A percentile compares a stretch with the other conserved stretches of the same genome.
These are phyloP conservation scores for Pseudopyrenochaeta lycopersici DNA, from an alignment of 2,329 filamentous ascomycete species.

Conservation along the genomic window DNA sequence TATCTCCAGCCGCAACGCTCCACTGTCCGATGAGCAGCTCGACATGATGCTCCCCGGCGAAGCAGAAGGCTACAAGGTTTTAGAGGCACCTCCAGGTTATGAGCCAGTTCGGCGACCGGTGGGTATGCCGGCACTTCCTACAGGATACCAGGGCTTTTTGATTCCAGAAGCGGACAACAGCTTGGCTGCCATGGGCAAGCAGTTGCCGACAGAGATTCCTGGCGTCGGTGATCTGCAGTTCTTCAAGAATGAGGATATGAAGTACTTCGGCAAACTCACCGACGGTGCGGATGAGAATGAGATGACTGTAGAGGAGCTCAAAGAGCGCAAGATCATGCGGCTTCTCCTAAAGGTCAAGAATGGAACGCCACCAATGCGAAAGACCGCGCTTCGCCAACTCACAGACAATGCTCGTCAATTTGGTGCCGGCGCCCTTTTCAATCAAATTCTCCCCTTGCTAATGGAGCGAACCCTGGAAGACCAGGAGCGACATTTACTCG, in stretches of 20 bases:
- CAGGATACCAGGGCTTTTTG: constrained; percentile 82
- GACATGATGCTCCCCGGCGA: constrained; percentile 89
- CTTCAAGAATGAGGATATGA: constrained; percentile 98
- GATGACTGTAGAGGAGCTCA: constrained; percentile 92
- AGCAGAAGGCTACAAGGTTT: constrained; percentile 89
- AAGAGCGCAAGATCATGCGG: constrained; percentile 98
- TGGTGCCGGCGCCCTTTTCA: constrained; percentile 91
- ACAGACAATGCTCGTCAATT: constrained; percentile 98
- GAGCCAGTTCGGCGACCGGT: constrained; percentile 77
- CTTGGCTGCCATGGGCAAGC: constrained; percentile 78
- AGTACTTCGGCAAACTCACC: constrained; percentile 96
- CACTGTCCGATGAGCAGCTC: constrained; percentile 92
- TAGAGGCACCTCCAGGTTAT: constrained; percentile 91
- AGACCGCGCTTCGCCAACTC: constrained; percentile 94
- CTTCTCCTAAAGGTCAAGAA: constrained; percentile 98
- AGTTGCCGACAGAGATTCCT: constrained; percentile 93
- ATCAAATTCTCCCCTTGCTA: constrained; percentile 93
- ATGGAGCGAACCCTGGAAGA: constrained; percentile 99
- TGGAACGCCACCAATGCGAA: constrained; percentile 97
- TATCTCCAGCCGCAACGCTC: constrained; percentile 78
- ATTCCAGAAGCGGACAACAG: constrained; percentile 94
- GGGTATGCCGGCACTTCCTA: constrained; percentile 79
- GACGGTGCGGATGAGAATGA: constrained; percentile 92
- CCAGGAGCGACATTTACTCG: constrained; percentile 95
- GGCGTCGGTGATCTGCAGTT: constrained; percentile 96